A percentile compares a stretch with the other conserved stretches of the same genome.
phyloP scores from a whole-genome alignment of 768 basidiomycete species.

The Leccinum olivaceopallidum region DNA sequence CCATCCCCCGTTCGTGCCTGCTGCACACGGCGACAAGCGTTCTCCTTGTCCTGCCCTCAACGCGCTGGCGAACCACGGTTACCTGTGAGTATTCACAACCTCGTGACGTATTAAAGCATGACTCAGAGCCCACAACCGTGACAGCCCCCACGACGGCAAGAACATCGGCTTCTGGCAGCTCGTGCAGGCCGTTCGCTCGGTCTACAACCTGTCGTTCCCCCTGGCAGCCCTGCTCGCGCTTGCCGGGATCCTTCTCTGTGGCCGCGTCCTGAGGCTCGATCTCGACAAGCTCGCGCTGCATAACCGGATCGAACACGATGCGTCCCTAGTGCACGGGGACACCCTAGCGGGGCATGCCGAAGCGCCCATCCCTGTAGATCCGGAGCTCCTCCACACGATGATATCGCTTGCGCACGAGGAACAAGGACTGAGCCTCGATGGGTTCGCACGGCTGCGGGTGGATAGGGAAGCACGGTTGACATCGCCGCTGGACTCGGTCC shows the following conservation, averaged over 20 bases:
- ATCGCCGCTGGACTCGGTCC: conserved; percentile 40
- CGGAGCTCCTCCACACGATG: conserved; percentile 36
- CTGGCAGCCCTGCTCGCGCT: conserved; percentile 54
- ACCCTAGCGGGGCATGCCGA: conserved; percentile 36
- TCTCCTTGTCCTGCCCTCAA: conserved; percentile 77
- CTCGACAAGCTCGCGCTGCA: conserved; percentile 54
- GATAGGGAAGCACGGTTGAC: conserved; percentile 38
- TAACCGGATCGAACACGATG: conserved; percentile 67
- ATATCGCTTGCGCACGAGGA: conserved; percentile 22
- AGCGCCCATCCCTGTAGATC: conserved; percentile 44
- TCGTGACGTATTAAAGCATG: not conserved
- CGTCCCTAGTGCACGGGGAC: conserved; percentile 57
- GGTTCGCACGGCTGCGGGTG: conserved; percentile 53
- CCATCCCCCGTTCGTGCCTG: conserved; percentile 28
- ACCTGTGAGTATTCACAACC: conserved; percentile 49
- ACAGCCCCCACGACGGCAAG: conserved; percentile 53
- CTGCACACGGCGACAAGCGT: conserved; percentile 45
- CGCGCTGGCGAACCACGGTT: conserved; percentile 72
- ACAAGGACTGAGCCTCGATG: conserved; percentile 44
- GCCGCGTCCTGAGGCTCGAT: conserved; percentile 39
- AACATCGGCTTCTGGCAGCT: conserved; percentile 51
- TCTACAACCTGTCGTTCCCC: conserved; percentile 62
- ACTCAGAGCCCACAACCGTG: conserved; percentile 23
- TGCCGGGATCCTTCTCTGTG: conserved; percentile 49
- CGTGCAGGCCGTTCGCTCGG: conserved; percentile 45